A percentile compares a stretch with the other conserved stretches of the same genome.
Evolutionary conservation across 495 filamentous ascomycete genomes (phyloP).

Genomic region (Penicillium crystallinum): DNA sequence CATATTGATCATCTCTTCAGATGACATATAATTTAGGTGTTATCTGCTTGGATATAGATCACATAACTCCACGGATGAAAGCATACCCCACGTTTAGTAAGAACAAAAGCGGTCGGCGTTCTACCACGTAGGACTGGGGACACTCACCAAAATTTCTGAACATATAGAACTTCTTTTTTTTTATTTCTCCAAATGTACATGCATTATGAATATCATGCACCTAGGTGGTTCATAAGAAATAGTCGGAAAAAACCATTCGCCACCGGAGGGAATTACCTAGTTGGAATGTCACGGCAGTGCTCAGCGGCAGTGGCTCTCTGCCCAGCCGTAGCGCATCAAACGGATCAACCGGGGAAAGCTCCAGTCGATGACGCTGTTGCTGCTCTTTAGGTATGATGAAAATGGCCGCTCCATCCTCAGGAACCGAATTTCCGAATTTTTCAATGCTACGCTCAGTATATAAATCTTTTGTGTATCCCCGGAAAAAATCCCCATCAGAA

Average conservation of each 20-base stretch:
- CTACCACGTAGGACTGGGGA: too few species aligned
- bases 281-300: neutral
- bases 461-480: neutral
- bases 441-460: neutral
- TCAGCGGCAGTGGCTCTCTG: neutral
- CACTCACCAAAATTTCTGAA: too few species aligned
- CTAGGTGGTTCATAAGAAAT: too few species aligned
- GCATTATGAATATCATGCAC: too few species aligned
- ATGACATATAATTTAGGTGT: too few species aligned
- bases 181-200: too few species aligned
- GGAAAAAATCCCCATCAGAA: neutral
- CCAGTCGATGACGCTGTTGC: constrained; percentile 14
- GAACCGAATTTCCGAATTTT: neutral
- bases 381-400: neutral
- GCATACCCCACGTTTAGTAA: too few species aligned
- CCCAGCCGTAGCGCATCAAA: neutral
- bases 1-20: too few species aligned
- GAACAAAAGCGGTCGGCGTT: too few species aligned
- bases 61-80: too few species aligned
- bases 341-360: constrained; percentile 12
- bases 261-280: neutral
- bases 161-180: too few species aligned
- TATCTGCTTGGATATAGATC: too few species aligned
- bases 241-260: neutral
- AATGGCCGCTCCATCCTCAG: neutral